Evolutionary conservation across 1,284 basidiomycete species (phyloP), one percentile per base, ranked within the genome.

Genomic region (Tremellales sp.): DNA sequence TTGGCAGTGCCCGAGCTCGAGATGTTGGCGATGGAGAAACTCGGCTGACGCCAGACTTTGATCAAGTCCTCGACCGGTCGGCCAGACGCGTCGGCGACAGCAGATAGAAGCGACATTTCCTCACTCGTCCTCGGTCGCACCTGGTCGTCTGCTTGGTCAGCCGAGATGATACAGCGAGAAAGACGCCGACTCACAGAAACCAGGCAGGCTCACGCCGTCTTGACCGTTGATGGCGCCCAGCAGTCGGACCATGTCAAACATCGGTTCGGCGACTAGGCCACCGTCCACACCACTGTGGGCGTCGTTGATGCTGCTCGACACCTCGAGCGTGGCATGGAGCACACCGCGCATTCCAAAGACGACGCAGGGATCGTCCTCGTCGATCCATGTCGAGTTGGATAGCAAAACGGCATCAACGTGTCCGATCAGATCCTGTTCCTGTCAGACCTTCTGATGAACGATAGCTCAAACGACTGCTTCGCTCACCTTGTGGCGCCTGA

Each of bases 271-370:
- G 1, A 85, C 81, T 1, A 83, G 86, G 23, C 94, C 94, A 33
- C 94, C 94, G 62, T 97, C 89, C 7, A 97, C 82, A 58, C 94
- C 94, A 11, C 59, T 74, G 52, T 68, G 68, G 12, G 65, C 62
- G 51, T 71, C 65, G 26, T 63, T 63, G 7, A 64, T 65, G 15
- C 78, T 73, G 57, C 81, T 86, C 7, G 80, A 79, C 43, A 92
- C 83, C 80, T 85, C 54, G 13, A 72, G 53, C 36, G 65, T 67
- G 49, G 67, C 66, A 51, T 70, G 72, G 13, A 97, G 83, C 2
- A 98, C 94, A 0, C 94, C 94, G 43, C 94, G 82, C 57, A 97
- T 77, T 2, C 94, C 94, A 65, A 96, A 94, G 0, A 93, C 97
- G 50, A 97, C 85, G 65, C 93, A 97, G 0, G 94, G 93, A n/a